Conservation (phyloP, 139 green algal species). For the Zygnema circumcarinatum region DNA sequence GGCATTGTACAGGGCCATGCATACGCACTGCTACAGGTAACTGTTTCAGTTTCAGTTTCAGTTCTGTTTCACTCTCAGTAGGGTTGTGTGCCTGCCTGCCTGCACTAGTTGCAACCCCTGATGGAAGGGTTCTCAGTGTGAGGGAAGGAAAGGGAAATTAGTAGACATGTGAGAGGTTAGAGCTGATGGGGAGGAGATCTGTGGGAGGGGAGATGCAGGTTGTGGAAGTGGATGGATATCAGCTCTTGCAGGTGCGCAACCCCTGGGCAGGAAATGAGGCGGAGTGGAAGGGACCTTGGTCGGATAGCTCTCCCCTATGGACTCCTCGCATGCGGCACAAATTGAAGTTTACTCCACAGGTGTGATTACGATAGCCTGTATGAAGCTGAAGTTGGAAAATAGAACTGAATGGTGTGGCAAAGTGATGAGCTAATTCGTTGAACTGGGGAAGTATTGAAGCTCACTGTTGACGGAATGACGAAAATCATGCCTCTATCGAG, state of each 20-base stretch:
- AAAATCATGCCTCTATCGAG: no score
- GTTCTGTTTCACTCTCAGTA: not conserved
- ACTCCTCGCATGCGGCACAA: slow-evolving; percentile 50
- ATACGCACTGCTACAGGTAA: slow-evolving; percentile 51
- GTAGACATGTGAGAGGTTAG: no score
- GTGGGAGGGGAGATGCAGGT: not conserved
- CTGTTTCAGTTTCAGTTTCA: not conserved
- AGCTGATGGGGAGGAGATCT: no score
- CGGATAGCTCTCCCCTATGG: slow-evolving; percentile 31
- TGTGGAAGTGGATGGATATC: slow-evolving; percentile 46
- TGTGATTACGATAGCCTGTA: slow-evolving; percentile 9
- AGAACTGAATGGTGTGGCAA: no score
- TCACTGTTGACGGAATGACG: no score
- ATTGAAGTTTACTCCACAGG: slow-evolving; percentile 30
- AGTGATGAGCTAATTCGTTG: no score
- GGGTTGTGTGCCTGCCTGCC: no score
- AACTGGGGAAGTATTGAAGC: no score
- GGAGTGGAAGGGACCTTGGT: slow-evolving; percentile 49
- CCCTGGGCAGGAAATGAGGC: slow-evolving; percentile 25
- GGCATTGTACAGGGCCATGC: slow-evolving; percentile 54
- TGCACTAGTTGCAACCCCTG: no score
- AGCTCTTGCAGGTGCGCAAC: slow-evolving; percentile 46
- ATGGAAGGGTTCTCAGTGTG: no score
- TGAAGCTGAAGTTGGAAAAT: no score
- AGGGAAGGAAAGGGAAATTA: no score